phyloP scores from a whole-genome alignment of 148 eudicot species.

The Salicornia ramosissima region DNA sequence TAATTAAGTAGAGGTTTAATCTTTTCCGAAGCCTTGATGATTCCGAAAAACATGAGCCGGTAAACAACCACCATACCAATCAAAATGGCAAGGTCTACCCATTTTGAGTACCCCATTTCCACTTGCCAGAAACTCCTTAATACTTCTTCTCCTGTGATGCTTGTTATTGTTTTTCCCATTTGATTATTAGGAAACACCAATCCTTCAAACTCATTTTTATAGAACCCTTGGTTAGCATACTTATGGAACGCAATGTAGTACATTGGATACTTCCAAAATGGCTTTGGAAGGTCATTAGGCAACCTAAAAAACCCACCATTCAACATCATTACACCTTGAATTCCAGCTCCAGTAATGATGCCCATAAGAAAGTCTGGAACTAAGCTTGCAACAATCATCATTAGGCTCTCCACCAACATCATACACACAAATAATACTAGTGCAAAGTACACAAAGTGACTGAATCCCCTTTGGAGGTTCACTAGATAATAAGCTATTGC shows the following conservation, averaged over 20 bases:
- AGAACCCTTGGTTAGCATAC: slow-evolving; percentile 43
- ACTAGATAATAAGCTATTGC: slow-evolving; percentile 47
- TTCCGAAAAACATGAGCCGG: slow-evolving; percentile 49
- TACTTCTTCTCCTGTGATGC: slow-evolving; percentile 41
- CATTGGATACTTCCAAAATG: slow-evolving; percentile 50
- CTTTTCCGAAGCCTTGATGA: slow-evolving; percentile 38
- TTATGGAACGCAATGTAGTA: slow-evolving; percentile 50
- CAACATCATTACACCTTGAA: slow-evolving; percentile 57
- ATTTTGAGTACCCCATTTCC: slow-evolving; percentile 59
- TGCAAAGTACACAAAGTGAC: slow-evolving; percentile 38
- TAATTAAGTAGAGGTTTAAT: no score
- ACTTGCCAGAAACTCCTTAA: slow-evolving; percentile 52
- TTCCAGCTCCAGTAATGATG: slow-evolving; percentile 50
- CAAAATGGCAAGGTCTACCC: slow-evolving; percentile 53
- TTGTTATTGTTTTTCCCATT: slow-evolving; percentile 14
- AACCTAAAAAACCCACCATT: slow-evolving; percentile 53
- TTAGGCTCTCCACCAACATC: slow-evolving; percentile 54
- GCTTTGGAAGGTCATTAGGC: slow-evolving; percentile 54
- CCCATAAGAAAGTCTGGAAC: slow-evolving; percentile 63
- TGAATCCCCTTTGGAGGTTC: slow-evolving; percentile 42
- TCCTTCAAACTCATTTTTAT: slow-evolving; percentile 52
- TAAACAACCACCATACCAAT: slow-evolving; percentile 62
- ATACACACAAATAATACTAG: slow-evolving; percentile 30
- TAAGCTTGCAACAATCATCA: slow-evolving; percentile 54
- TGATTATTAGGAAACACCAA: slow-evolving; percentile 34